phyloP scores from a whole-genome alignment of 148 eudicot species.

The Hydrangea macrophylla region DNA sequence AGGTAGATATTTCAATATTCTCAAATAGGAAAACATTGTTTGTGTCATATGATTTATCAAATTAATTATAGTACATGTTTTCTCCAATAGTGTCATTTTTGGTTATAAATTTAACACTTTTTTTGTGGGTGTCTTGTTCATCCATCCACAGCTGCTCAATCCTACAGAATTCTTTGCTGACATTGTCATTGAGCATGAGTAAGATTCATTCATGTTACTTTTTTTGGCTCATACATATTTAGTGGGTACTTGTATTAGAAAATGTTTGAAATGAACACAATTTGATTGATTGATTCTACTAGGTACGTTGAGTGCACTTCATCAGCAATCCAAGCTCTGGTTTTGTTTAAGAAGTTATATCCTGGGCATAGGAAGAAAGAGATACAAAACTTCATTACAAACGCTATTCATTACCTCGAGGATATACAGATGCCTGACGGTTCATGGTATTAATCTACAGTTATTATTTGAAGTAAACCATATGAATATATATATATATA shows the following conservation, averaged over 20 bases:
- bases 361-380: slow-evolving; percentile 22
- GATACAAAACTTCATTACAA: slow-evolving; percentile 14
- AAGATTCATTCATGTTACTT: too few relatives aligned
- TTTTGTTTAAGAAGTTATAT: slow-evolving; percentile 17
- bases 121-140: background rate
- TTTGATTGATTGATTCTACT: too few relatives aligned
- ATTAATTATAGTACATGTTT: too few relatives aligned
- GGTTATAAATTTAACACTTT: too few relatives aligned
- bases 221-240: too few relatives aligned
- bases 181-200: slow-evolving; percentile 46
- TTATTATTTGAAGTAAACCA: too few relatives aligned
- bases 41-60: background rate
- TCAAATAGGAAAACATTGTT: background rate
- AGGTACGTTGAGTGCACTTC: slow-evolving; percentile 45
- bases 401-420: slow-evolving; percentile 30
- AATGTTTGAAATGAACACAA: too few relatives aligned
- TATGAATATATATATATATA: too few relatives aligned
- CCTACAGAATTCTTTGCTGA: slow-evolving; percentile 52
- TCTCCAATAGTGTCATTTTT: too few relatives aligned
- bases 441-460: slow-evolving; percentile 43
- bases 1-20: slow-evolving; percentile 27
- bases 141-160: slow-evolving; percentile 39
- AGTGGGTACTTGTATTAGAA: too few relatives aligned
- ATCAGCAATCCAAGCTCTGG: slow-evolving; percentile 26
- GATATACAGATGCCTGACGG: slow-evolving; percentile 50